Percentiles rank a stretch among this genome's conserved stretches.
Conservation (phyloP, 306 rosid species). For the Mucuna pruriens region DNA sequence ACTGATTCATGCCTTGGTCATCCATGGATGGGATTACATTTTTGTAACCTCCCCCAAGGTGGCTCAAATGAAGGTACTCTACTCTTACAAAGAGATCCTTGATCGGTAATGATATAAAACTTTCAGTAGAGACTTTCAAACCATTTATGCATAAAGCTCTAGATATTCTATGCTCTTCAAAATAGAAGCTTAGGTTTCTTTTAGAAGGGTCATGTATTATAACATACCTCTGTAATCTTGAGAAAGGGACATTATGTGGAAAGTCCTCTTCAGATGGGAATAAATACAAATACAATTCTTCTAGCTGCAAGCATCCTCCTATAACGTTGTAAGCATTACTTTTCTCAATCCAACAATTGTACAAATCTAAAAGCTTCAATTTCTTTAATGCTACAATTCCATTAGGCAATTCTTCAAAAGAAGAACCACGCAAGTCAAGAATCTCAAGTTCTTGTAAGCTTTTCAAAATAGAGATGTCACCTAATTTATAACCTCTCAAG, state of each 20-base stretch:
- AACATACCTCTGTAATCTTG: not conserved
- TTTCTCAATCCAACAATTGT: not conserved
- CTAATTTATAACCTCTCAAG: not conserved
- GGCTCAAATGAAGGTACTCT: slow-evolving; percentile 3
- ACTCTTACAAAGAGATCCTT: slow-evolving; percentile 19
- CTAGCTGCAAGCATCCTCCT: not conserved
- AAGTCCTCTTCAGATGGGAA: slow-evolving; percentile 24
- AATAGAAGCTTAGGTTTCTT: too few species aligned
- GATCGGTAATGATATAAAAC: slow-evolving; percentile 2
- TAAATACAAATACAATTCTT: slow-evolving; percentile 18
- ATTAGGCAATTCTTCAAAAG: slow-evolving; percentile 25
- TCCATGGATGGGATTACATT: slow-evolving; percentile 21
- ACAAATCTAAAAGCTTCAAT: not conserved
- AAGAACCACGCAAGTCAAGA: slow-evolving; percentile 7
- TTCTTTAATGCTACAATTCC: not conserved
- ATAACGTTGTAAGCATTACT: slow-evolving; percentile 30
- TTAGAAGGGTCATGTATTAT: too few species aligned
- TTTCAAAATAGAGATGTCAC: slow-evolving; percentile 2
- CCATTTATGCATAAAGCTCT: slow-evolving; percentile 18
- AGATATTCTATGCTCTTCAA: not conserved
- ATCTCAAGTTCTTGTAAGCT: slow-evolving; percentile 14
- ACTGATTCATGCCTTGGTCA: slow-evolving; percentile 19
- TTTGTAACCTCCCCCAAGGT: slow-evolving; percentile 30
- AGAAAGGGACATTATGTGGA: not conserved
- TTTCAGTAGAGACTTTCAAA: slow-evolving; percentile 7